Conservation (phyloP, 2,329 filamentous ascomycete species). For the Fusarium annulatum region DNA sequence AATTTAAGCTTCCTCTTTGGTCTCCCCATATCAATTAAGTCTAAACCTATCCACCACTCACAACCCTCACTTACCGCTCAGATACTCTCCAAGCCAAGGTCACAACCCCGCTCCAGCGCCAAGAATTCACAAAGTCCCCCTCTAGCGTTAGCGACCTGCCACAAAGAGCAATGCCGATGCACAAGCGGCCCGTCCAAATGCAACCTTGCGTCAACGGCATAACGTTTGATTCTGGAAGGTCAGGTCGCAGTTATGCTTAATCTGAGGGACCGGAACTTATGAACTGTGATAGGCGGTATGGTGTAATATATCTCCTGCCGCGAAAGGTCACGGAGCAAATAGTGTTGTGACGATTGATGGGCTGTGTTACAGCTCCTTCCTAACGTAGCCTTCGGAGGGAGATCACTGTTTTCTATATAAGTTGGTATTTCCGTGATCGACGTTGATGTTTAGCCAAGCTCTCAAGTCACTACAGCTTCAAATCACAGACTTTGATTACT, state of each 20-base stretch:
- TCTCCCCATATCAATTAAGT: not conserved
- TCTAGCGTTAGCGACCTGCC: conserved; percentile 21
- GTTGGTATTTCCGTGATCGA: not conserved
- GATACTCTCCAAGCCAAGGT: not conserved
- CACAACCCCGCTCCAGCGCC: conserved; percentile 26
- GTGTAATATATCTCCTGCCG: conserved; percentile 24
- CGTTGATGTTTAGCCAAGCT: not conserved
- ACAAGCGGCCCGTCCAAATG: conserved; percentile 26
- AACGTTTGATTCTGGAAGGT: conserved; percentile 31
- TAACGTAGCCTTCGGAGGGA: conserved; percentile 9
- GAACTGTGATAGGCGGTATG: not conserved
- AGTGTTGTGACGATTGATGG: not conserved
- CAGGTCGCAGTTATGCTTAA: conserved; percentile 7
- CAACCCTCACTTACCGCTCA: not conserved
- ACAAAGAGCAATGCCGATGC: conserved; percentile 34
- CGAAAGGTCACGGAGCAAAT: not conserved
- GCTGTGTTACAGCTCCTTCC: conserved; percentile 4
- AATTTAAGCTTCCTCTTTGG: not conserved
- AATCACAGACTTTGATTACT: not conserved
- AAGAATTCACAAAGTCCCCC: conserved; percentile 34
- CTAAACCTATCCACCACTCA: not conserved
- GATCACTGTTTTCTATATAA: conserved; percentile 1
- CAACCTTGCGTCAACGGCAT: conserved; percentile 21
- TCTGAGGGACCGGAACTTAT: conserved; percentile 13
- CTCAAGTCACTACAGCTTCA: not conserved